Evolutionary conservation across 192 early-diverging fungal genomes (phyloP).

Genomic region (Backusella westeae): DNA sequence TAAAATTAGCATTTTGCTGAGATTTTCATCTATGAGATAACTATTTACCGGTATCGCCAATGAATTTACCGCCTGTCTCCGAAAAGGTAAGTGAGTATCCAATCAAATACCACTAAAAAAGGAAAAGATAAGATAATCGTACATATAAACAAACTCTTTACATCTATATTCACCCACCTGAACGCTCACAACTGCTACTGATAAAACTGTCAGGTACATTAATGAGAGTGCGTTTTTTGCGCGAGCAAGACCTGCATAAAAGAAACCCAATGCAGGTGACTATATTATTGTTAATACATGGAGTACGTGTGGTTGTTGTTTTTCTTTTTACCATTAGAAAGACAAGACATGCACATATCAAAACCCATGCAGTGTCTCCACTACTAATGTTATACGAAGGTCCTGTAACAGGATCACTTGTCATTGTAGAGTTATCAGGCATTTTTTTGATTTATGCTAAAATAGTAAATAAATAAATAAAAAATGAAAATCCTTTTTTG

Average conservation of each 20-base stretch:
- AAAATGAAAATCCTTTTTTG: not conserved
- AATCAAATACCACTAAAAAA: constrained; percentile 63
- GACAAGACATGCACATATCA: constrained; percentile 67
- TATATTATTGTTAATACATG: not conserved
- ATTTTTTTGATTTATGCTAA: constrained; percentile 8
- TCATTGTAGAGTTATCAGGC: constrained; percentile 11
- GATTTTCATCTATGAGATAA: not conserved
- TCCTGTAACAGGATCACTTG: not conserved
- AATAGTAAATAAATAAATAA: not conserved
- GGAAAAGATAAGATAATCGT: not conserved
- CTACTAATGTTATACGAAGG: constrained; percentile 32
- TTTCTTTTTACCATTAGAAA: constrained; percentile 56
- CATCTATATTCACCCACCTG: constrained; percentile 22
- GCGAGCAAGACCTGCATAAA: constrained; percentile 73
- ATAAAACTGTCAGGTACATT: constrained; percentile 70
- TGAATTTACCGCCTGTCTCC: constrained; percentile 64
- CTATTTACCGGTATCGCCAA: constrained; percentile 58
- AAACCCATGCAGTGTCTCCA: constrained; percentile 75
- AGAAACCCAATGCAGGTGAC: constrained; percentile 74
- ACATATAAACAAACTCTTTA: not conserved
- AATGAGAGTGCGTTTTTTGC: constrained; percentile 81
- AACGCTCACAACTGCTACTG: constrained; percentile 69
- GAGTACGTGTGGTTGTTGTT: not conserved
- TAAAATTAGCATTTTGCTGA: not conserved
- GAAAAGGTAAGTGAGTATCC: constrained; percentile 73